A percentile compares a stretch with the other conserved stretches of the same genome.
These are phyloP conservation scores for Cyclocybe cylindracea DNA, from an alignment of 768 basidiomycete species.

Conservation along the genomic window DNA sequence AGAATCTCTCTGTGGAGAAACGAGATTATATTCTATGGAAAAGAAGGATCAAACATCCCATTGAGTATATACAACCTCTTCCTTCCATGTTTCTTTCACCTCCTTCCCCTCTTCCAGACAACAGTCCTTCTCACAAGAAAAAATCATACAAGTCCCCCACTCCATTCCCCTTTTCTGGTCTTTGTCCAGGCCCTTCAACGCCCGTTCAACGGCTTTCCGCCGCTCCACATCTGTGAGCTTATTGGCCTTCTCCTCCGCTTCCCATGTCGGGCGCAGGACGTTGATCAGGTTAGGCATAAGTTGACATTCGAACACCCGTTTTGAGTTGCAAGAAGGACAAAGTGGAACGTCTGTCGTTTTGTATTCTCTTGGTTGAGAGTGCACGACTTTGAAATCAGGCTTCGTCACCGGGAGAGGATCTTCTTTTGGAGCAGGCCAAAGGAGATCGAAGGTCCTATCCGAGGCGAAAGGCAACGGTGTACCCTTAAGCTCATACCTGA, in stretches of 20 bases:
- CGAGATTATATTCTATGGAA: background rate
- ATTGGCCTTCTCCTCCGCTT: constrained; percentile 21
- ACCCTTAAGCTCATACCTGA: constrained; percentile 86
- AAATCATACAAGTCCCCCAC: constrained; percentile 92
- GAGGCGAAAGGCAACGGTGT: constrained; percentile 85
- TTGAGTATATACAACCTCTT: constrained; percentile 43
- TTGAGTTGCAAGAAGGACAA: constrained; percentile 68
- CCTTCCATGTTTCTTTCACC: constrained; percentile 18
- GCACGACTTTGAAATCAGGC: constrained; percentile 57
- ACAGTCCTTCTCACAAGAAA: constrained; percentile 86
- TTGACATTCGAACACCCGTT: constrained; percentile 88
- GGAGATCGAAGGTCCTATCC: constrained; percentile 65
- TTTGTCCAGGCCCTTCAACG: constrained; percentile 43
- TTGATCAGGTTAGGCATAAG: constrained; percentile 94
- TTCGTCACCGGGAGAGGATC: constrained; percentile 58
- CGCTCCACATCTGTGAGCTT: constrained; percentile 68
- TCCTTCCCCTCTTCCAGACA: constrained; percentile 41
- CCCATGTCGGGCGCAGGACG: constrained; percentile 44
- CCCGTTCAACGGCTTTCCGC: constrained; percentile 57
- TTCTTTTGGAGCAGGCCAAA: constrained; percentile 65
- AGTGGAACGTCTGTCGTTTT: constrained; percentile 51
- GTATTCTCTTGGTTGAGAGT: constrained; percentile 53
- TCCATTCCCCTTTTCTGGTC: constrained; percentile 74
- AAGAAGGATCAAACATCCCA: constrained; percentile 44
- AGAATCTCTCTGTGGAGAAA: background rate